Evolutionary conservation across 345 rosid genomes (phyloP), one percentile per base, ranked within the genome.

Genomic region (Pelargonium nanum): DNA sequence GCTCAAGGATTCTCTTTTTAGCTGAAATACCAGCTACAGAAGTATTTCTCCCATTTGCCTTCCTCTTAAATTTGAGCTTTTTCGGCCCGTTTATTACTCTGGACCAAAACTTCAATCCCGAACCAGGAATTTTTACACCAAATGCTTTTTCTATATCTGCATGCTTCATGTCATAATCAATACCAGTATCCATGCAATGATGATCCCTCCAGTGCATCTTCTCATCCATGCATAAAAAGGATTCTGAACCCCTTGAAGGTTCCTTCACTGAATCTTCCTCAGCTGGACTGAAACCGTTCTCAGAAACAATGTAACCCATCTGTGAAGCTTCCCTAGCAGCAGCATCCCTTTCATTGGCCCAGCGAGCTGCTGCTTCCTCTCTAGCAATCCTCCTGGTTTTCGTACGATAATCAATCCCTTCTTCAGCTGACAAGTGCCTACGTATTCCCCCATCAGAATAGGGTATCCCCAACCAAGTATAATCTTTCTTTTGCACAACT

Each of bases 331-430:
- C 71, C 62, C 81, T 74, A 55, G 95, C 98, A 63, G 80, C 73
- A 63, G 72, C 64, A 52, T 92, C 98, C 74, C 95, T 75, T 59
- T 87, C 80, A 68, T 55, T 71, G 15, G 30, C 80, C 91, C 86
- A 81, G 17, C 64, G 73, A 62, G 68, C 57, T 34, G 80, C 80
- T 24, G 85, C 78, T 72, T 89, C 91, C 84, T 92, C 96, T 75
- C 91, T 77, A 0, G 91, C 76, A 45, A 80, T 17, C 75, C 96
- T 84, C 69, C 93, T 84, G 70, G 80, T 78, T 74, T 82, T 85
- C 5, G 98, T 87, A 22, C 98, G 95, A 74, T 77, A 76, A 75
- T 89, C 98, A 78, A 92, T 87, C 62, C 98, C 98, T 76, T 92
- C 98, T 71, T 89, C 95, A 44, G 77, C 76, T 56, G 96, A 85